These are phyloP conservation scores for Brettanomyces bruxellensis DNA, from an alignment of 805 yeast genomes.

Conservation along the genomic window DNA sequence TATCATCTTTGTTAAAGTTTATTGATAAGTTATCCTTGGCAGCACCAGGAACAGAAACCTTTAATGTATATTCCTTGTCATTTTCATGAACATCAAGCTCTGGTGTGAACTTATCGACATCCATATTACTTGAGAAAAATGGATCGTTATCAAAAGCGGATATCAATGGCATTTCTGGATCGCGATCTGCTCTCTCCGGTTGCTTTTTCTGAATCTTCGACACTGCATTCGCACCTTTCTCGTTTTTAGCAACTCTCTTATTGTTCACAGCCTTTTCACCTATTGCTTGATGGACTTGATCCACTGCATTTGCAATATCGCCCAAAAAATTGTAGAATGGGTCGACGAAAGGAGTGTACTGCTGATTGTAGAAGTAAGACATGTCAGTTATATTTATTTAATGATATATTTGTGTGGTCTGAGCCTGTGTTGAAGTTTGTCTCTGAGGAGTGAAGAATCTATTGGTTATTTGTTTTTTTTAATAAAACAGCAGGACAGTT, in stretches of 20 bases:
- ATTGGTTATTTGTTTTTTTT: no score
- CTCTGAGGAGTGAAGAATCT: no score
- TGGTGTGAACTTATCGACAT: conserved; percentile 9
- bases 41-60: conserved; percentile 41
- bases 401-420: no score
- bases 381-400: not conserved
- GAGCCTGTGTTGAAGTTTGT: no score
- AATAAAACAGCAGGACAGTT: no score
- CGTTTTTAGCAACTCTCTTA: not conserved
- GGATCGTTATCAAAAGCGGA: conserved; percentile 23
- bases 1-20: conserved; percentile 37
- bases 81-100: conserved; percentile 39
- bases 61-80: conserved; percentile 31
- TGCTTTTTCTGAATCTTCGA: not conserved
- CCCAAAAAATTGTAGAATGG: conserved; percentile 38
- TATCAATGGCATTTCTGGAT: conserved; percentile 12
- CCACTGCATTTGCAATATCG: conserved; percentile 32
- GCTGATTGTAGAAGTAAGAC: conserved; percentile 3
- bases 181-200: conserved; percentile 29
- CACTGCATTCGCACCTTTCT: not conserved
- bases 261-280: conserved; percentile 15
- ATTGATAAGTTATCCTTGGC: conserved; percentile 32
- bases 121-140: conserved; percentile 9
- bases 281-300: conserved; percentile 27
- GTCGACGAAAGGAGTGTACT: conserved; percentile 11